Base-by-base conservation (phyloP, 2,329 filamentous ascomycete species). In the Botrytis elliptica region DNA sequence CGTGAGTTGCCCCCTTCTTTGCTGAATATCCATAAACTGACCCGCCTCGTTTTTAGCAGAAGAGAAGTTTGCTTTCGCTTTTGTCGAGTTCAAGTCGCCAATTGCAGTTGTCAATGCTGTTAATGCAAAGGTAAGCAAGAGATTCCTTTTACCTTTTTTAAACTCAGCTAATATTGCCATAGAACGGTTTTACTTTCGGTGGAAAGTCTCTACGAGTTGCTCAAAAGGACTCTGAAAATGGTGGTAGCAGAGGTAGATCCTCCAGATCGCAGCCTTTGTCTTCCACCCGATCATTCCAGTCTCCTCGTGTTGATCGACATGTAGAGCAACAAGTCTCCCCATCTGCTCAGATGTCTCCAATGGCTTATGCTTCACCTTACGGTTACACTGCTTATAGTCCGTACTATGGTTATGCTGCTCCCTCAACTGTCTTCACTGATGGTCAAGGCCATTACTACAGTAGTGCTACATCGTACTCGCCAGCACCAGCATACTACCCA, bases 31-130 rank as follows among this genome's bases (percentile, higher is more conserved):
- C 12, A 22, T n/a, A 71, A 44, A 62, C 76, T 79, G 57, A 79
- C 73, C 20, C 59, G 64, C 20, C 55, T 59, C 16, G 14, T 20
- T 46, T 20, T 25, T 36, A 82, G 81, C 77, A n/a, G 73, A 75
- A 20, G 77, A 79, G 65, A 77, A 79, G 62, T 79, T 81, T 71
- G 76, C 76, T 62, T 83, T 82, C 74, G 81, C 80, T 20, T 83
- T 83, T 70, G 74, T 83, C 63, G 79, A 82, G 65, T 83, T 80
- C 67, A 60, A 64, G n/a, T 67, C 77, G 46, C 62, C 71, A 33
- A 62, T 75, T 20, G 67, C 77, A 60, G 79, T 79, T 55, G 70
- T 74, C 33, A 75, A 67, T n/a, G 76, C 77, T 29, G 74, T 80
- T 12, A 44, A 62, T 9, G 72, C 71, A 14, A 77, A 77, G 78